A percentile compares a stretch with the other conserved stretches of the same genome.
phyloP scores from a whole-genome alignment of 768 basidiomycete species.

The Sporobolomyces roseus region DNA sequence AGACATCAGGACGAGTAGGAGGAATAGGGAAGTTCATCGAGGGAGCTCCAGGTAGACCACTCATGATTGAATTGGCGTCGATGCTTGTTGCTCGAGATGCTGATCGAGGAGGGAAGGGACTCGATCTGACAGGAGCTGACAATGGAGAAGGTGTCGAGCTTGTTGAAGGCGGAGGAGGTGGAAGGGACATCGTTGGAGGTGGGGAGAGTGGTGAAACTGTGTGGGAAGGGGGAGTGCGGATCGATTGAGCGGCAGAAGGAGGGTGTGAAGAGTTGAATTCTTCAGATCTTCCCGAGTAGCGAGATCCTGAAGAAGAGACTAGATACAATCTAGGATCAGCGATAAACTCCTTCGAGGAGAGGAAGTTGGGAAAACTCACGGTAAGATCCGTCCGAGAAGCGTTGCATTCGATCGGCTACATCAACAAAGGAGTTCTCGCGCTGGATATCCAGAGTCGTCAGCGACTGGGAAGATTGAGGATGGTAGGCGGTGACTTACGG shows the following conservation, averaged over 20 bases:
- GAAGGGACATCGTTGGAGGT: too few species aligned
- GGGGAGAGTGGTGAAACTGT: too few species aligned
- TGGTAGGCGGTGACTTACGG: not conserved
- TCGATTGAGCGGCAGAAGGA: not conserved
- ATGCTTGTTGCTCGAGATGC: not conserved
- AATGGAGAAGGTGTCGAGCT: not conserved
- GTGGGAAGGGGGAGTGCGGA: too few species aligned
- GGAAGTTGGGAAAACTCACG: slow-evolving; percentile 4
- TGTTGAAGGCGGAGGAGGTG: slow-evolving; percentile 2
- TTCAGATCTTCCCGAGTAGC: not conserved
- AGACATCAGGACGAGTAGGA: not conserved
- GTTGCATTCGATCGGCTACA: not conserved
- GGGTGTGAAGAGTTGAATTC: too few species aligned
- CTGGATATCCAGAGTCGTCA: not conserved
- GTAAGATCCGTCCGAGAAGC: slow-evolving; percentile 6
- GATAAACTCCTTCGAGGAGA: not conserved
- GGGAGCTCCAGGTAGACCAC: not conserved
- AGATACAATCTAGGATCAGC: not conserved
- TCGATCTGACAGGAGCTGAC: not conserved
- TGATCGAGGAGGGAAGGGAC: not conserved
- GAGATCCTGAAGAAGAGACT: slow-evolving; percentile 2
- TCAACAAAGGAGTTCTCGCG: slow-evolving; percentile 14
- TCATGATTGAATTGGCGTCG: not conserved
- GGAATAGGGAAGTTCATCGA: slow-evolving; percentile 16
- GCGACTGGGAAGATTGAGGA: not conserved